Conservation (phyloP, 2,329 filamentous ascomycete genomes). For the Gaeumannomyces sp. region DNA sequence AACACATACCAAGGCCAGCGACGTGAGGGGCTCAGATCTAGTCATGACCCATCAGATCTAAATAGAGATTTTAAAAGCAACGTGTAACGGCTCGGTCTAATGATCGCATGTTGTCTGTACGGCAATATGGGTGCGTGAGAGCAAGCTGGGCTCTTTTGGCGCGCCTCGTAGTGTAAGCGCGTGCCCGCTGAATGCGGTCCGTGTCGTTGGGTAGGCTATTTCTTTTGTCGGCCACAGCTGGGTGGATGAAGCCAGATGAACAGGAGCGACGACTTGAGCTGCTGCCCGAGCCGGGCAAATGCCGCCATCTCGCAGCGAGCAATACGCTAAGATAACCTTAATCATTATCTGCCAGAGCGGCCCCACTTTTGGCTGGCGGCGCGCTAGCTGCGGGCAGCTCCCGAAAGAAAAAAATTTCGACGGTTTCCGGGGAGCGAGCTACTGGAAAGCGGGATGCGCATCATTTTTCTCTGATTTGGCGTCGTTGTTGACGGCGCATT, state of each 20-base stretch:
- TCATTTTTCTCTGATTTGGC: constrained; percentile 2
- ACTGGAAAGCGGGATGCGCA: constrained; percentile 3
- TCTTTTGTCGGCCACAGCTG: not conserved
- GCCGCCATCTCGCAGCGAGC: constrained; percentile 1
- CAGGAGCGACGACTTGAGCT: not conserved
- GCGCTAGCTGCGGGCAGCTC: constrained; percentile 2
- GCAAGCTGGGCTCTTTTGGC: not conserved
- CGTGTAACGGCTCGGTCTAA: not conserved
- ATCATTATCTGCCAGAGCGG: constrained; percentile 18
- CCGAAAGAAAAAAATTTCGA: constrained; percentile 17
- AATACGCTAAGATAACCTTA: constrained; percentile 33
- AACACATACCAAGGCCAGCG: constrained; percentile 46
- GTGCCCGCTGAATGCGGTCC: not conserved
- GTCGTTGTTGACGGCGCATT: not conserved
- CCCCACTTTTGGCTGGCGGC: constrained; percentile 9
- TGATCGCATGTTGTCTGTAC: not conserved
- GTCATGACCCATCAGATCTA: constrained; percentile 6
- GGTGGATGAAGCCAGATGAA: not conserved
- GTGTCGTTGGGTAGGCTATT: not conserved
- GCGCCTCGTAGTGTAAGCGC: not conserved
- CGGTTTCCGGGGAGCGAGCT: not conserved
- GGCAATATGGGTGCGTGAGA: too few species aligned
- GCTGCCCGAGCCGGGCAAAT: too few species aligned
- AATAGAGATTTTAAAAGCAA: not conserved
- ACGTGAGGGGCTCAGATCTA: constrained; percentile 43